Base-by-base conservation (phyloP, 73 alveolate species). In the Breviolum minutum region DNA sequence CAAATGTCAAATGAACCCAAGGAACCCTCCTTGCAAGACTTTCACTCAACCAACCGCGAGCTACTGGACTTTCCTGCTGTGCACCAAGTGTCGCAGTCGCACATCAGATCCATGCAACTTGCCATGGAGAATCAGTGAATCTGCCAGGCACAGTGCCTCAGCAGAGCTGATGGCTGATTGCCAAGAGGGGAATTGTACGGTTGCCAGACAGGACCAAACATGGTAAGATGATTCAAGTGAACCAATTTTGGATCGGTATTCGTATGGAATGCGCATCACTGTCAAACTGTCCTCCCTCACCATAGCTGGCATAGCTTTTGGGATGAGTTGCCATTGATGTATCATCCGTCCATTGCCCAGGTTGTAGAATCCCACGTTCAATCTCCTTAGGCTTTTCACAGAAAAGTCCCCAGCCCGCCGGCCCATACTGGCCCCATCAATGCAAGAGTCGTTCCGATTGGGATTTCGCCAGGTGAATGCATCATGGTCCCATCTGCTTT, bases 331-430 rank as follows among this genome's bases (percentile, higher is more conserved):
- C 98, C 98, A 92, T 92, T 63, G 98, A 92, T 5, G 98, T 92
- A 48, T 92, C 98, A 62, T 92, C 98, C 29, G 98, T 92, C 98
- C 98, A 92, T 80, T 92, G 98, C 40, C 98, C 98, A 17, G 98
- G 82, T 84, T 92, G 70, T 54, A 92, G 89, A 54, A 92, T 27
- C n/a, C 98, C 98, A 8, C 98, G 98, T 90, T 92, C 98, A 9
- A 92, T 74, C 68, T 92, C 98, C 98, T 92, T 40, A 10, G 83
- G 40, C 40, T 17, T 73, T n/a, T n/a, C 27, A 73, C 83, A 13
- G 10, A 10, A 10, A 24, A 12, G 83, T 26, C 48, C 0, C 12
- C 14, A 26, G 16, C 48, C n/a, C n/a, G 2, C 27, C 27, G 5
- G 48, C n/a, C 83, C 27, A 29, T 29, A 1, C 32, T 11, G 29